Conservation (phyloP, 2,329 filamentous ascomycete species). For the Monosporascus sp. region DNA sequence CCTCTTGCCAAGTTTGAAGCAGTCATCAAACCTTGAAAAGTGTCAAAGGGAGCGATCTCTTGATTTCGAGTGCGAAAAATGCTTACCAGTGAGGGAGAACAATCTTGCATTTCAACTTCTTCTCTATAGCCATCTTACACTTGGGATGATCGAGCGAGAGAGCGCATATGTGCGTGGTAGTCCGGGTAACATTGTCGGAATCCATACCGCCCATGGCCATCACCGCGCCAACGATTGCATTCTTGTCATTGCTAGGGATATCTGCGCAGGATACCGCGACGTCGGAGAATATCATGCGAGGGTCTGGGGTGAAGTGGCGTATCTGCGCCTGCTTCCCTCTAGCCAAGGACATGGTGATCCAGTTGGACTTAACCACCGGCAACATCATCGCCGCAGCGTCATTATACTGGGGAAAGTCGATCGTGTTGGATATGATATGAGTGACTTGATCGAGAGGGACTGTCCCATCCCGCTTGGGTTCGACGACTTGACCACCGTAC, state of each 20-base stretch:
- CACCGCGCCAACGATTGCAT: slow-evolving; percentile 85
- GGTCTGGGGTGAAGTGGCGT: slow-evolving; percentile 84
- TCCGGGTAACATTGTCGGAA: slow-evolving; percentile 62
- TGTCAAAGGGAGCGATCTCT: slow-evolving; percentile 16
- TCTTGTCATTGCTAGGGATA: slow-evolving; percentile 79
- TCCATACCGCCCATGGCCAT: slow-evolving; percentile 85
- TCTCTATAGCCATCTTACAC: slow-evolving; percentile 57
- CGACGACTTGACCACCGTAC: slow-evolving; percentile 46
- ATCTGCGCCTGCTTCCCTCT: slow-evolving; percentile 70
- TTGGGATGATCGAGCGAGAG: slow-evolving; percentile 70
- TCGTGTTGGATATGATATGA: slow-evolving; percentile 63
- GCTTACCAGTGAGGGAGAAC: slow-evolving; percentile 86
- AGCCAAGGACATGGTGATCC: slow-evolving; percentile 68
- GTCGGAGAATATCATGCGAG: slow-evolving; percentile 81
- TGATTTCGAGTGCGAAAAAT: neutral
- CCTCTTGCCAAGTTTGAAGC: slow-evolving; percentile 83
- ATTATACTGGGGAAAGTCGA: slow-evolving; percentile 86
- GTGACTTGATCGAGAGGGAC: slow-evolving; percentile 44
- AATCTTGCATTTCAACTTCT: slow-evolving; percentile 68
- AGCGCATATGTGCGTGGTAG: slow-evolving; percentile 86
- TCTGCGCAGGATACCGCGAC: slow-evolving; percentile 79
- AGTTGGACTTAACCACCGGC: slow-evolving; percentile 75
- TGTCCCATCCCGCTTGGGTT: slow-evolving; percentile 42
- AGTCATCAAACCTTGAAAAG: slow-evolving; percentile 79
- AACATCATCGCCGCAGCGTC: slow-evolving; percentile 71